Base-by-base conservation (phyloP, 2,329 filamentous ascomycete genomes). In the Clarireedia paspali region DNA sequence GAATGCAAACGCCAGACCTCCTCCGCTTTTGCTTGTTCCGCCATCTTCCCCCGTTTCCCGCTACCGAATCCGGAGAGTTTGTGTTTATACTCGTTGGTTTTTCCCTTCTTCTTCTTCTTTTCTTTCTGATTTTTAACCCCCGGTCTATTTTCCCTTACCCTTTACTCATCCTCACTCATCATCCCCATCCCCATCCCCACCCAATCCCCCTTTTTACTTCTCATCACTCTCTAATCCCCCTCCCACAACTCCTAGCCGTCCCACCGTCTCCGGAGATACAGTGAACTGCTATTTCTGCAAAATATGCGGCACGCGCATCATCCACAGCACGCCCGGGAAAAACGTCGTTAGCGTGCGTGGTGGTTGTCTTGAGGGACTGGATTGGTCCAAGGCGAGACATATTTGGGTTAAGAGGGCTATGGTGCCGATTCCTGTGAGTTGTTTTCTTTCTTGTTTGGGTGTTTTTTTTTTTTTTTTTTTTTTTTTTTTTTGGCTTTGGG, bases 271-370 rank as follows among this genome's bases (percentile, higher is more conserved):
- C 1, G 84, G 83, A 0, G 73, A 80, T 26, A 76, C 72, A 0
- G 70, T 87, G 46, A 77, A 83, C 60, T 87, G 81, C 65, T 84
- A 85, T 66, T 88, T 87, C 66, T 88, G 84, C 67, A 82, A 76
- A 55, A 73, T 71, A 34, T 89, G 86, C 66, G 85, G 86, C 10
- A 84, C 82, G 3, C 74, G 85, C 3, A 70, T 89, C 42, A 71
- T 88, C 50, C 85, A 88, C 70, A 75, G 76, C 4, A 81, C 77
- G 10, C 77, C 79, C 2, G 81, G 75, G 10, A 81, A 84, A 62
- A 77, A 79, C 57, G 76, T 83, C 48, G 77, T 86, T 42, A 81
- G 80, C 15, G 77, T 89, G 47, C 88, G 88, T 66, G 84, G 81
- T 10, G 85, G 84, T 42, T 85, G 84, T 64, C 74, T 89, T 47